Evolutionary conservation across 257 asterid genomes (phyloP).

Genomic region (Phtheirospermum japonicum): DNA sequence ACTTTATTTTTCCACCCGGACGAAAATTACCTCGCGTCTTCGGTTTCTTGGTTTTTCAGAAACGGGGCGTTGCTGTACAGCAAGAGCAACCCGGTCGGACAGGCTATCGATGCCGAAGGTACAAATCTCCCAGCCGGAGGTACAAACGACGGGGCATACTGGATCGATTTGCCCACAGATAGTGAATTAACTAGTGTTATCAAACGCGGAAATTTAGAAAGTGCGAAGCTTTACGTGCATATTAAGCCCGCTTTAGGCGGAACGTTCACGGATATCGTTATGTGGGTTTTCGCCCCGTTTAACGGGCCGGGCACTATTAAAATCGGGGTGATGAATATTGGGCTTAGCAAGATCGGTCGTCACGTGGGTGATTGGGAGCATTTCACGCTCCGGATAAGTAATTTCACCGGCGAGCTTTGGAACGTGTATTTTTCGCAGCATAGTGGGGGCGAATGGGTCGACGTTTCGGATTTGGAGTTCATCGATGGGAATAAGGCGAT

Average conservation of each 20-base stretch:
- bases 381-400: slow-evolving; percentile 81
- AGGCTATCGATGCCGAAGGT: slow-evolving; percentile 58
- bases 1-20: slow-evolving; percentile 77
- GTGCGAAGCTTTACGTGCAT: slow-evolving; percentile 74
- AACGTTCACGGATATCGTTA: slow-evolving; percentile 74
- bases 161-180: slow-evolving; percentile 83
- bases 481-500: slow-evolving; percentile 67
- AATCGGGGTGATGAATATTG: slow-evolving; percentile 54
- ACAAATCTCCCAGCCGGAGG: slow-evolving; percentile 78
- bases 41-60: slow-evolving; percentile 80
- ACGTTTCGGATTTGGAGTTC: slow-evolving; percentile 65
- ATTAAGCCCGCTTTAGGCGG: slow-evolving; percentile 91
- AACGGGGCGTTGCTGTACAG: slow-evolving; percentile 67
- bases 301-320: slow-evolving; percentile 82
- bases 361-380: slow-evolving; percentile 99
- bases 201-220: slow-evolving; percentile 66
- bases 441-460: slow-evolving; percentile 94
- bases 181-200: slow-evolving; percentile 35
- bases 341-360: slow-evolving; percentile 69
- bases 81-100: slow-evolving; percentile 35
- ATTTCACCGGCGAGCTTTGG: slow-evolving; percentile 87
- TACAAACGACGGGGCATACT: slow-evolving; percentile 64
- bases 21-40: slow-evolving; percentile 77
- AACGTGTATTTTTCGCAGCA: slow-evolving; percentile 88
- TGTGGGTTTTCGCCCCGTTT: slow-evolving; percentile 93